Conservation (phyloP, 352 stramenopile species). For the Salisapilia sapeloensis region DNA sequence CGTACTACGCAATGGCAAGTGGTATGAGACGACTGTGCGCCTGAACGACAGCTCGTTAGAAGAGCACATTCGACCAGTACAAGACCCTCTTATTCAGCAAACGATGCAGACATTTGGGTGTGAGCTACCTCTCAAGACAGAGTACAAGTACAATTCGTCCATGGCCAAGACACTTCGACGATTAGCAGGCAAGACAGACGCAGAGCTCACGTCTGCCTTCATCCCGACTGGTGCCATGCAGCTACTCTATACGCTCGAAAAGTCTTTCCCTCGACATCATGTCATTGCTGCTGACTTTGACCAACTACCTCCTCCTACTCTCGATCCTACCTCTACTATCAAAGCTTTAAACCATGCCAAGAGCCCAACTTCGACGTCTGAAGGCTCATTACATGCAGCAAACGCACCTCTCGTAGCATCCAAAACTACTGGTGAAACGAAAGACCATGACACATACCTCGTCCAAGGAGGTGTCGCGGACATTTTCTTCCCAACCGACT, state of each 20-base stretch:
- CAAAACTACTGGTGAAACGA: constrained; percentile 49
- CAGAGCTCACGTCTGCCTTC: constrained; percentile 54
- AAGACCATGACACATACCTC: constrained; percentile 81
- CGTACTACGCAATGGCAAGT: constrained; percentile 46
- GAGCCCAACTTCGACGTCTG: constrained; percentile 46
- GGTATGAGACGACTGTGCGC: constrained; percentile 52
- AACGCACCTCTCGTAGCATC: constrained; percentile 81
- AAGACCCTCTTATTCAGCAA: constrained; percentile 57
- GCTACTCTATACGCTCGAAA: constrained; percentile 62
- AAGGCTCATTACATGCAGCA: constrained; percentile 44
- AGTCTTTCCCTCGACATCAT: constrained; percentile 70
- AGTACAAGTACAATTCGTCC: constrained; percentile 36
- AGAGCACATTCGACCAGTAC: constrained; percentile 26
- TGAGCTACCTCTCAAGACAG: constrained; percentile 38
- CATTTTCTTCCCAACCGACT: constrained; percentile 86
- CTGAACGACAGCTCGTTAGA: constrained; percentile 10
- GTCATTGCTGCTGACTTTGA: constrained; percentile 83
- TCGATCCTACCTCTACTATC: constrained; percentile 23
- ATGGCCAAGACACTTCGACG: constrained; percentile 32
- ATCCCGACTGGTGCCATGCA: constrained; percentile 78
- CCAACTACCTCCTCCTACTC: constrained; percentile 49
- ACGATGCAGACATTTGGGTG: constrained; percentile 58
- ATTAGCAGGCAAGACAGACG: constrained; percentile 27
- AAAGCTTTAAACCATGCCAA: constrained; percentile 42
- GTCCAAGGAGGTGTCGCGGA: constrained; percentile 72